A percentile compares a stretch with the other conserved stretches of the same genome.
Conservation (phyloP, 768 basidiomycete genomes). For the Termitomyces sp. region DNA sequence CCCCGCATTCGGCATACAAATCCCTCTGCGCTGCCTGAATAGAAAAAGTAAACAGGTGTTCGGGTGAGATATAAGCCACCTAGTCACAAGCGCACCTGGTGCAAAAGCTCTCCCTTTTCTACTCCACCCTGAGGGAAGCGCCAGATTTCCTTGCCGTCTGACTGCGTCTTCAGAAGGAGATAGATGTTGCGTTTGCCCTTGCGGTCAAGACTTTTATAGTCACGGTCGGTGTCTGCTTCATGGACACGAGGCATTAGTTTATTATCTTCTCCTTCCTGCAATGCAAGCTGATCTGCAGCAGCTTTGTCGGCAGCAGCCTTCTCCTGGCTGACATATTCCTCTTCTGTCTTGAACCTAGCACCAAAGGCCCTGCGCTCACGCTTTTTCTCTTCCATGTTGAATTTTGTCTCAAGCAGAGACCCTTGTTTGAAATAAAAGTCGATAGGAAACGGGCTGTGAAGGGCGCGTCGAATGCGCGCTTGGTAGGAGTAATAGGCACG, state of each 20-base stretch:
- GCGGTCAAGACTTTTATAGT: constrained; percentile 75
- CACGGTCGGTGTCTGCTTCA: constrained; percentile 51
- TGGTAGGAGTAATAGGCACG: constrained; percentile 81
- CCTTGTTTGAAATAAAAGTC: constrained; percentile 95
- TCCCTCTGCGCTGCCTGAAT: constrained; percentile 68
- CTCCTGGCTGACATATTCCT: constrained; percentile 36
- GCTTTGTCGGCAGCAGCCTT: constrained; percentile 49
- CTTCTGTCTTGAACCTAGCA: constrained; percentile 41
- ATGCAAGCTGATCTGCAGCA: constrained; percentile 49
- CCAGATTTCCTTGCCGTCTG: constrained; percentile 58
- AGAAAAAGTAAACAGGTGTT: background rate
- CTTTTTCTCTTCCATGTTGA: constrained; percentile 66
- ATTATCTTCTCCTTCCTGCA: constrained; percentile 58
- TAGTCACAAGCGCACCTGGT: constrained; percentile 49
- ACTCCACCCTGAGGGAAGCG: constrained; percentile 71
- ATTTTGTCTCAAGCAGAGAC: constrained; percentile 76
- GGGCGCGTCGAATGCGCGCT: constrained; percentile 71
- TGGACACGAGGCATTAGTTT: constrained; percentile 56
- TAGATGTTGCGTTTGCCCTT: constrained; percentile 84
- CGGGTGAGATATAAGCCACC: background rate
- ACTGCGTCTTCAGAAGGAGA: constrained; percentile 59
- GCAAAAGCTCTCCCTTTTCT: constrained; percentile 62
- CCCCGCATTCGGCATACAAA: constrained; percentile 67
- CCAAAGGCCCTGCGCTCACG: constrained; percentile 77
- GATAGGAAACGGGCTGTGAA: constrained; percentile 83